Conservation (phyloP, 148 eudicot genomes). For the Amaranthus hypochondriacus region DNA sequence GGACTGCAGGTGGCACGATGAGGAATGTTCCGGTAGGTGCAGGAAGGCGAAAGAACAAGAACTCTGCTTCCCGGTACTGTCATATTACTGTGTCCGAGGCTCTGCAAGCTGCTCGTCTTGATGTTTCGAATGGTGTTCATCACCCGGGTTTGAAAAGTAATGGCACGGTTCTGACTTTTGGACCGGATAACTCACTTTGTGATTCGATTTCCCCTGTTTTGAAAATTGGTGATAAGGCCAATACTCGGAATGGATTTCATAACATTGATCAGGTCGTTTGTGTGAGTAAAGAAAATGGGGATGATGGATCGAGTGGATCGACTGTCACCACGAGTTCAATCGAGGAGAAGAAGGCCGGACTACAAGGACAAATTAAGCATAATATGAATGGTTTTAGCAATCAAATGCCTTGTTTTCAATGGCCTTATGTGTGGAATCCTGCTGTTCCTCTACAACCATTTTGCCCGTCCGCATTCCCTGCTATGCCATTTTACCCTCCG, state of each 20-base stretch:
- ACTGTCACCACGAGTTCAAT: slow-evolving; percentile 33
- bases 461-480: slow-evolving; percentile 41
- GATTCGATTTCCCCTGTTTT: slow-evolving; percentile 47
- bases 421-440: slow-evolving; percentile 73
- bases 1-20: slow-evolving; percentile 99
- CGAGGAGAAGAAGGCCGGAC: slow-evolving; percentile 34
- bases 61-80: slow-evolving; percentile 45
- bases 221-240: slow-evolving; percentile 31
- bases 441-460: slow-evolving; percentile 50
- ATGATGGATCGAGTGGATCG: slow-evolving; percentile 52
- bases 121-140: slow-evolving; percentile 39
- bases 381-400: slow-evolving; percentile 35
- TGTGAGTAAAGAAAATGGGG: neutral
- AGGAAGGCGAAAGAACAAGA: slow-evolving; percentile 90
- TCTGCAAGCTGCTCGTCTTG: slow-evolving; percentile 43
- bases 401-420: slow-evolving; percentile 62
- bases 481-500: slow-evolving; percentile 58
- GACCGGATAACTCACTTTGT: slow-evolving; percentile 41
- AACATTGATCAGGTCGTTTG: slow-evolving; percentile 15
- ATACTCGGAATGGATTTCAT: slow-evolving; percentile 27
- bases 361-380: slow-evolving; percentile 28
- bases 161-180: slow-evolving; percentile 62
- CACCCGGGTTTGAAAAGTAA: slow-evolving; percentile 37
- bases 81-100: slow-evolving; percentile 62
- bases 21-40: slow-evolving; percentile 90